A percentile compares a stretch with the other conserved stretches of the same genome.
Conservation (phyloP, 106 monocot species). For the Dioscorea dumetorum region DNA sequence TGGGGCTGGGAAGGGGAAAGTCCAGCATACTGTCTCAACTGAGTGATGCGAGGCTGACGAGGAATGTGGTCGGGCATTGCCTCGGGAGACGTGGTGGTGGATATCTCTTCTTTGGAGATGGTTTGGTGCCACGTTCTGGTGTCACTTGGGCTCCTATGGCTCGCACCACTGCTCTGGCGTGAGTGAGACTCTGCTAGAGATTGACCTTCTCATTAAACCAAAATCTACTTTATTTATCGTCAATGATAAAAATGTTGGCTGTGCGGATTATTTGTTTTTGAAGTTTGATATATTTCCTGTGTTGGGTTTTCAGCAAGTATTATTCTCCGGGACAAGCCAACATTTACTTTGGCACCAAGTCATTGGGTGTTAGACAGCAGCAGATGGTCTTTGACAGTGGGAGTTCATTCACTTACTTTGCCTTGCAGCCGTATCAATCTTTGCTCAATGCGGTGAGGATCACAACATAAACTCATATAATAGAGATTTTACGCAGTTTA, state of each 20-base stretch:
- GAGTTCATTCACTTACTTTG: conserved; percentile 84
- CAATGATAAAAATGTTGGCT: too few species aligned
- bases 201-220: too few species aligned
- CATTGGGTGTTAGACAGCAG: conserved; percentile 31
- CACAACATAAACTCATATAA: too few species aligned
- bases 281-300: neutral
- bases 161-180: conserved; percentile 18
- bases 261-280: neutral
- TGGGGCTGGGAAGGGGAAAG: conserved; percentile 62
- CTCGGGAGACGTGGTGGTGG: conserved; percentile 57
- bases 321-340: conserved; percentile 67
- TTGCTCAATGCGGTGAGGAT: conserved; percentile 48
- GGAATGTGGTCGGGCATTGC: conserved; percentile 81
- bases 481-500: too few species aligned
- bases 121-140: conserved; percentile 40
- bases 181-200: neutral
- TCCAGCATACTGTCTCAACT: conserved; percentile 63
- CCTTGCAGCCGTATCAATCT: conserved; percentile 41
- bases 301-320: conserved; percentile 33
- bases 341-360: conserved; percentile 38
- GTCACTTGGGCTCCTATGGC: conserved; percentile 63
- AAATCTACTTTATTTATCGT: neutral
- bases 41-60: conserved; percentile 41
- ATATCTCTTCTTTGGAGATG: conserved; percentile 80
- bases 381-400: conserved; percentile 80